phyloP scores from a whole-genome alignment of 495 filamentous ascomycete species.

The Elaphomyces granulatus region DNA sequence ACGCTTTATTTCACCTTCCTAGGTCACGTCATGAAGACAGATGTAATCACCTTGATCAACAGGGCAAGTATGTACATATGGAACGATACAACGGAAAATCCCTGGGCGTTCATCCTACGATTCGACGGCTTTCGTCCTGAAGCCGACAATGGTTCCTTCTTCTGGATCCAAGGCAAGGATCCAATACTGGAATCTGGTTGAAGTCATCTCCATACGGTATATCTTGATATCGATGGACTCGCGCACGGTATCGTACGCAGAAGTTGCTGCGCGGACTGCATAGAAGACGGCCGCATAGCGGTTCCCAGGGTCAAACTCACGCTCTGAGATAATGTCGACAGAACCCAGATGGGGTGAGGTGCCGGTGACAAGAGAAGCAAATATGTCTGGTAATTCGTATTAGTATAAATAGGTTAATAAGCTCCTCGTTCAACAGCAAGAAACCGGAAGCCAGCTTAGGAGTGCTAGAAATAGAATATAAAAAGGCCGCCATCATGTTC shows the following conservation, averaged over 20 bases:
- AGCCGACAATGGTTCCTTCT: slow-evolving; percentile 48
- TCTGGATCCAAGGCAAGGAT: slow-evolving; percentile 45
- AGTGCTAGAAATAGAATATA: too few relatives aligned
- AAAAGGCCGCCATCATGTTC: too few relatives aligned
- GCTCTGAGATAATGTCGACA: slow-evolving; percentile 22
- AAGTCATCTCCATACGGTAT: slow-evolving; percentile 49
- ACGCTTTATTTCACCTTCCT: too few relatives aligned
- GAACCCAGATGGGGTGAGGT: slow-evolving; percentile 13
- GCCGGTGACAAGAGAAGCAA: slow-evolving; percentile 21
- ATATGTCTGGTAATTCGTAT: too few relatives aligned
- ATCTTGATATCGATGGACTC: slow-evolving; percentile 51
- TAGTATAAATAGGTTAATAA: too few relatives aligned
- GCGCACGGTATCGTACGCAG: slow-evolving; percentile 13
- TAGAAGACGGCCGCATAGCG: slow-evolving; percentile 19
- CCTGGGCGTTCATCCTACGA: too few relatives aligned
- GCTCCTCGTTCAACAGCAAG: too few relatives aligned
- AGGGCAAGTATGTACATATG: too few relatives aligned
- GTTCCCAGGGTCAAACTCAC: slow-evolving; percentile 29
- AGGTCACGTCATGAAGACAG: too few relatives aligned
- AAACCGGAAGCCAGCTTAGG: too few relatives aligned
- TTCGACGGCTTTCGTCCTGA: slow-evolving; percentile 65
- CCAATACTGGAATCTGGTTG: slow-evolving; percentile 61
- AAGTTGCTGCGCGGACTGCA: slow-evolving; percentile 20
- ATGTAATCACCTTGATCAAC: too few relatives aligned
- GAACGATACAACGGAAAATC: too few relatives aligned